Base-by-base conservation (phyloP, 2,329 filamentous ascomycete species). In the Talaromyces sp. region DNA sequence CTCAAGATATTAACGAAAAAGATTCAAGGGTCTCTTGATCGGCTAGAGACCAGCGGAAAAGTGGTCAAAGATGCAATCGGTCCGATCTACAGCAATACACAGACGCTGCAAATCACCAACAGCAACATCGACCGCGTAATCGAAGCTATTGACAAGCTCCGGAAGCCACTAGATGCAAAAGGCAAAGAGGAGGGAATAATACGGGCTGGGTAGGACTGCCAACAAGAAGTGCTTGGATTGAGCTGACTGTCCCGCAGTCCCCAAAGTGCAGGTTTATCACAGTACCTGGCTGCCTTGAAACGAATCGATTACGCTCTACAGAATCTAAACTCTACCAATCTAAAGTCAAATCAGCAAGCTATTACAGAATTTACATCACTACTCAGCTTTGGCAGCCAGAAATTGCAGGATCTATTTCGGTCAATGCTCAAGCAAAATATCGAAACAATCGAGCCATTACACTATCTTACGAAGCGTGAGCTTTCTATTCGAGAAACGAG, bases 1-100 rank as follows among this genome's bases (percentile, higher is more conserved):
- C 96, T 96, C 71, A 90, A 93, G 66, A 88, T 92, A 74, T 85
- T 98, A 75, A 97, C 93, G 37, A 97, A 95, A 82, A 97, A 96
- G 83, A 97, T 99, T 64, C 91, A 96, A 78, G 90, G 91, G 33
- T 96, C 92, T 60, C 85, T 97, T 70, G 86, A 88, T 43, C 87
- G 93, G 64, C 84, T 99, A 39, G 93, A 98, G 72, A 87, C 89
- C 43, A 96, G 92, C 62, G 95, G 94, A 19, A 92, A 93, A 79
- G 93, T 90, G 66, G 93, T 98, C 22, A 90, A 92, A 73, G 92
- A 97, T 74, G 93, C 96, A 11, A 93, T 96, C 64, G 92, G 92
- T 0, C 95, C 95, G 9, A 89, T 99, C 49, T 96, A 93, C 74
- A 91, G 90, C 71, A 96, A 97, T 77, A 98, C 95, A 0, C 91